phyloP scores from a whole-genome alignment of 257 asterid species.

The Nicotiana tomentosiformis region DNA sequence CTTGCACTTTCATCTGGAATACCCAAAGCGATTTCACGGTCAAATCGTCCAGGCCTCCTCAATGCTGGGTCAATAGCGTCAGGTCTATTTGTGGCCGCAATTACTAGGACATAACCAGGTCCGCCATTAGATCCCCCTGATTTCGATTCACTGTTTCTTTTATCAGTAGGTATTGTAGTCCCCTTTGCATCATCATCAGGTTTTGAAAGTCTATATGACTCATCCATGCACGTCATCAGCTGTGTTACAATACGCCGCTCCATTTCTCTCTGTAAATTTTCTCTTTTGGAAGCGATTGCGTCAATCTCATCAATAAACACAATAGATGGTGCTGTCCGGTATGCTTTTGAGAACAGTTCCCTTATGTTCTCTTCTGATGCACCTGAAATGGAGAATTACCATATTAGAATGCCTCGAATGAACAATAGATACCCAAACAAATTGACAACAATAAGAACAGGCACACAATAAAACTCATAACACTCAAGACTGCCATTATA shows the following conservation, averaged over 20 bases:
- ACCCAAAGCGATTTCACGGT: constrained; percentile 67
- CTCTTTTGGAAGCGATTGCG: constrained; percentile 89
- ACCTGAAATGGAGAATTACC: constrained; percentile 35
- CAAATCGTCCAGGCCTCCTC: constrained; percentile 96
- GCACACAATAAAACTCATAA: background rate
- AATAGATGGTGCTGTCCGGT: constrained; percentile 85
- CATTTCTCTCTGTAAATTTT: constrained; percentile 72
- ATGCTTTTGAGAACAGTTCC: constrained; percentile 69
- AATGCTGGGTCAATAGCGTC: constrained; percentile 82
- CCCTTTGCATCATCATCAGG: constrained; percentile 26
- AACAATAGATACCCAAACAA: background rate
- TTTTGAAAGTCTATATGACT: constrained; percentile 38
- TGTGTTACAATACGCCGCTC: constrained; percentile 84
- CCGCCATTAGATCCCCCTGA: constrained; percentile 28
- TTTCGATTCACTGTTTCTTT: constrained; percentile 8
- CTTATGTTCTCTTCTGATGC: constrained; percentile 87
- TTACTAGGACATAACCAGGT: constrained; percentile 70
- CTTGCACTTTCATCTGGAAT: constrained; percentile 80
- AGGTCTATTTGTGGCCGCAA: constrained; percentile 90
- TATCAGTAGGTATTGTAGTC: constrained; percentile 12
- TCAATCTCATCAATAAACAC: constrained; percentile 95
- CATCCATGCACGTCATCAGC: constrained; percentile 89
- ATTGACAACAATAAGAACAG: background rate
- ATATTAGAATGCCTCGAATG: background rate
- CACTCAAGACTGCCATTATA: background rate